Base-by-base conservation (phyloP, 2,329 filamentous ascomycete genomes). In the Microdochium paspali region DNA sequence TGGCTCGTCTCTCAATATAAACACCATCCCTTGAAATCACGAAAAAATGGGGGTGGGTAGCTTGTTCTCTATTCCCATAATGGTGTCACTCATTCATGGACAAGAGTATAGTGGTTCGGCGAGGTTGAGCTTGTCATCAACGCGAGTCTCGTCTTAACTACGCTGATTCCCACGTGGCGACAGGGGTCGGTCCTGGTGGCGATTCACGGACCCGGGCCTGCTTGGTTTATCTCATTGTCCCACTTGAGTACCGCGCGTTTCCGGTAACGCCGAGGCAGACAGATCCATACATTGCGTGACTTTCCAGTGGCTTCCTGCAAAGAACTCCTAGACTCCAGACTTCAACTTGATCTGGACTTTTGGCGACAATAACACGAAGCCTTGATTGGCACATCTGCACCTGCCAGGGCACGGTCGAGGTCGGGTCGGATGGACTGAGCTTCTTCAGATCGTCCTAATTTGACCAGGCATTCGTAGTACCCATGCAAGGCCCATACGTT, bases 401-500 rank as follows among this genome's bases (percentile, higher is more conserved):
- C 51, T 5, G 48, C 51, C 12, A 55, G 18, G 2, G 58, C 60
- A 6, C 42, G 25, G 12, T 60, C 56, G 4, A 65, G 49, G 42
- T 58, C 53, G 5, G 53, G 54, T 23, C 55, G 55, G 5, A 63
- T 49, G 4, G 49, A 48, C 9, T 42, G 46, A 2, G 71, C 71
- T 49, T 74, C 71, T 0, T 54, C 57, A 1, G 43, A 44, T n/a
- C 71, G 64, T 0, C 76, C 79, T 13, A 84, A 59, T 50, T 67
- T 76, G 3, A 71, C 53, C 44, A 89, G 59, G 57, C 85, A 87
- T 63, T 90, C 85, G 52, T 87, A 75, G 53, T 81, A 84, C 0
- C 85, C 86, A 54, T 87, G 82, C 51, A 90, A 61, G 4, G 84
- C 76, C 86, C 85, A 90, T 0, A 90, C 79, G 53, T 90, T 90